These are phyloP conservation scores for Colletotrichum tofieldiae DNA, from an alignment of 2,329 filamentous ascomycete species.

Conservation along the genomic window DNA sequence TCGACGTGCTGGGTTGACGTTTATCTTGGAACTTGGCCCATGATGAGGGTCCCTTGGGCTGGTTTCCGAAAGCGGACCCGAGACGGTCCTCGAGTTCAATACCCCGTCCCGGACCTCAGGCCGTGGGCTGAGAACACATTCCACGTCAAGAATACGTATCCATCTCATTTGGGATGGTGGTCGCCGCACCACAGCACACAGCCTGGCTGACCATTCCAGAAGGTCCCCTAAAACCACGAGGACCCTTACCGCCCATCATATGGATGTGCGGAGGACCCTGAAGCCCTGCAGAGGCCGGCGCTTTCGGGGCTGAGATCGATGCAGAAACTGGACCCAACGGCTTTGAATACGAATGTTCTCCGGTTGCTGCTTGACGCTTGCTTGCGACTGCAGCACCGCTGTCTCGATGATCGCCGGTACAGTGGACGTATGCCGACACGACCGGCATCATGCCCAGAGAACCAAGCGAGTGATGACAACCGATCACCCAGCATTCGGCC, in stretches of 20 bases:
- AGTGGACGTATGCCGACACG: background rate
- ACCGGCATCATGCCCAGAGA: slow-evolving; percentile 12
- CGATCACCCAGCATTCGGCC: background rate
- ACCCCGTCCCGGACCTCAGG: slow-evolving; percentile 1
- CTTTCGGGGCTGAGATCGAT: slow-evolving; percentile 19
- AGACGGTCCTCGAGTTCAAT: slow-evolving; percentile 9
- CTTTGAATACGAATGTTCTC: slow-evolving; percentile 11
- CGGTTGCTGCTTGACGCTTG: background rate
- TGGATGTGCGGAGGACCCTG: slow-evolving; percentile 35
- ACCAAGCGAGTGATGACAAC: background rate
- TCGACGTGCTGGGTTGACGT: slow-evolving; percentile 4
- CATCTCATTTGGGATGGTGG: slow-evolving; percentile 22
- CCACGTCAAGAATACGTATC: slow-evolving; percentile 12
- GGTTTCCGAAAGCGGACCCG: slow-evolving; percentile 24
- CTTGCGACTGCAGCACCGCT: slow-evolving; percentile 5
- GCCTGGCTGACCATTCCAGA: slow-evolving; percentile 11
- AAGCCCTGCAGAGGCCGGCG: slow-evolving; percentile 8
- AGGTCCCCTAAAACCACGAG: slow-evolving; percentile 12
- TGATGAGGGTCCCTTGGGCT: slow-evolving; percentile 22
- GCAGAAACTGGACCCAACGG: slow-evolving; percentile 16
- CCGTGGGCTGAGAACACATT: slow-evolving; percentile 6
- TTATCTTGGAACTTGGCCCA: slow-evolving; percentile 17
- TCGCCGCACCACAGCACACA: slow-evolving; percentile 19
- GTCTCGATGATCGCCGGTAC: slow-evolving; percentile 11
- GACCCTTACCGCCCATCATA: slow-evolving; percentile 24